Evolutionary conservation across 306 rosid genomes (phyloP).

Genomic region (Sophora flavescens): DNA sequence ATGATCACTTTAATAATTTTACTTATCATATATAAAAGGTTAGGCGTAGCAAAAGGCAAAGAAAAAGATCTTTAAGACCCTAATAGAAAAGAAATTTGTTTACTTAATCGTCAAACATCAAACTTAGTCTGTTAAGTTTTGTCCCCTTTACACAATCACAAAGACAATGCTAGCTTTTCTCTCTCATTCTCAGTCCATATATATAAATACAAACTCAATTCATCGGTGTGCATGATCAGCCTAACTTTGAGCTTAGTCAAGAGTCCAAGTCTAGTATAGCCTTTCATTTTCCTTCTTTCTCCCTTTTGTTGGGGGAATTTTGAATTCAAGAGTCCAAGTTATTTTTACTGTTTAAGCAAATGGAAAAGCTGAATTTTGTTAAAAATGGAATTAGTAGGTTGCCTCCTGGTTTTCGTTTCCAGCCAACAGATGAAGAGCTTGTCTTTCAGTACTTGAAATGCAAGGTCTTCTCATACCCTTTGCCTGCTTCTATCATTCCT

Average conservation of each 20-base stretch:
- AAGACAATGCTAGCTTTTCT: conserved; percentile 37
- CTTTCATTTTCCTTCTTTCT: neutral
- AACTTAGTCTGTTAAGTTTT: conserved; percentile 51
- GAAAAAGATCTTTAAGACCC: conserved; percentile 36
- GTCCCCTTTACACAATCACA: conserved; percentile 39
- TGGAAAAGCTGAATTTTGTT: conserved; percentile 62
- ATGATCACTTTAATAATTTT: neutral
- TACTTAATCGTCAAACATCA: conserved; percentile 49
- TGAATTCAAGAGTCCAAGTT: neutral
- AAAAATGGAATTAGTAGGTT: conserved; percentile 71
- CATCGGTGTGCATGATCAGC: neutral
- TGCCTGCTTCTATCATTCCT: conserved; percentile 90
- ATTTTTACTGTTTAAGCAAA: neutral
- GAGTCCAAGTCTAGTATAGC: neutral
- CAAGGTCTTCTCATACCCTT: conserved; percentile 72
- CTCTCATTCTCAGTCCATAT: conserved; percentile 40
- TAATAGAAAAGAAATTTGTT: conserved; percentile 29
- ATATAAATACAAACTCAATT: conserved; percentile 23
- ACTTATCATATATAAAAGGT: conserved; percentile 28
- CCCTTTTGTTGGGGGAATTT: neutral
- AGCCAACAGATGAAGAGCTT: conserved; percentile 95
- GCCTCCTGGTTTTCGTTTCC: conserved; percentile 96
- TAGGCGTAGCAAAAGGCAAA: conserved; percentile 37
- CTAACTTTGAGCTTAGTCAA: conserved; percentile 9
- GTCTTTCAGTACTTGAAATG: conserved; percentile 82